Evolutionary conservation across 1,284 basidiomycete species (phyloP), one percentile per base, ranked within the genome.

Genomic region (Ganoderma resinaceum): DNA sequence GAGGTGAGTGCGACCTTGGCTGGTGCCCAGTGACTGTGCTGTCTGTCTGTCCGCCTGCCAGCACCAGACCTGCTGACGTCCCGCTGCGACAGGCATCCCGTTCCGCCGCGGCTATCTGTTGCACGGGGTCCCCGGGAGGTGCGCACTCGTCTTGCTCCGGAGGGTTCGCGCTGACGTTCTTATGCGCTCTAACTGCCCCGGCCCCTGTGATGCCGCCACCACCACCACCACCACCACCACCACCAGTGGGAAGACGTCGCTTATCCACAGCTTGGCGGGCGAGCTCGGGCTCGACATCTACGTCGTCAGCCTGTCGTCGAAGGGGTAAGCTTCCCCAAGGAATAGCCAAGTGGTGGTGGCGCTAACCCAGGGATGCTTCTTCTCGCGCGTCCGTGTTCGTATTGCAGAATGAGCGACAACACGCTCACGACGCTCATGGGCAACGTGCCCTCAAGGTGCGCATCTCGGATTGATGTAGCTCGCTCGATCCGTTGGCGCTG

Each of bases 221-320:
- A n/a, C n/a, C n/a, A n/a, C n/a, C n/a, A n/a, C n/a, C n/a, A n/a
- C n/a, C n/a, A n/a, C n/a, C n/a, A n/a, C n/a, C n/a, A n/a, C n/a
- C n/a, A n/a, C n/a, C n/a, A 92, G 92, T 78, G 94, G 94, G 70
- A 95, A 95, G 81, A 93, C 92, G 40, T 93, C 91, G 23, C 82
- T 93, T 63, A 93, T 95, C 76, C 93, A 95, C 78, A 95, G 94
- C 6, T 80, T 96, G 68, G 95, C 95, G 60, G 93, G 93, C 63
- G 93, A 95, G 77, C 85, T 96, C 49, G 89, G 91, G n/a, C 84
- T 95, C 35, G 94, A 95, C 79, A 95, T 96, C 72, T 96, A 95
- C 77, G 92, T 95, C 62, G 89, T 96, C 71, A 94, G 91, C 65
- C 82, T 96, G 62, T 94, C 93, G 58, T 89, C 91, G 49, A 95